Evolutionary conservation across 331 rosid species (phyloP).

Genomic region (Rhamnella rubrinervis): DNA sequence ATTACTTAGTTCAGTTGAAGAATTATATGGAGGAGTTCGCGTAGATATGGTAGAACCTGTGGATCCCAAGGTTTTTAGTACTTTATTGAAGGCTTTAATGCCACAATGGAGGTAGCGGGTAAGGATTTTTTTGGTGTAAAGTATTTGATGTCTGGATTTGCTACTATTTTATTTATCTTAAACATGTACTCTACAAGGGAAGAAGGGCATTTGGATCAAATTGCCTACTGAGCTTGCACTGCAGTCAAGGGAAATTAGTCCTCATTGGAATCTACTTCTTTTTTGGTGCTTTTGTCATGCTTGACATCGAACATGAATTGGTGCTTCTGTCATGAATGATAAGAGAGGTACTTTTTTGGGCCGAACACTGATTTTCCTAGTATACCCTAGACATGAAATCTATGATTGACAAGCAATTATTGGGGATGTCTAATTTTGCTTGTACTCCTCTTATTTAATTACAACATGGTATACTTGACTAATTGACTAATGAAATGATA

Average conservation of each 20-base stretch:
- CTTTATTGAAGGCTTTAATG: constrained; percentile 49
- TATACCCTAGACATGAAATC: constrained; percentile 5
- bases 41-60: constrained; percentile 49
- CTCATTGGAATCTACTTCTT: neutral
- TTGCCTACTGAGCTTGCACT: constrained; percentile 46
- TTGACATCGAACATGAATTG: constrained; percentile 69
- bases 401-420: neutral
- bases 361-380: neutral
- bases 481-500: neutral
- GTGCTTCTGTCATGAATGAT: constrained; percentile 74
- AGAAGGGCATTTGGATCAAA: constrained; percentile 84
- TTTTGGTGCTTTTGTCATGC: constrained; percentile 32
- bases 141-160: constrained; percentile 7
- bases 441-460: neutral
- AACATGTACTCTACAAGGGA: constrained; percentile 43
- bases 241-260: constrained; percentile 60
- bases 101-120: constrained; percentile 68
- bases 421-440: neutral
- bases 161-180: too few species aligned
- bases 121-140: neutral
- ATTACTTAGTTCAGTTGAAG: constrained; percentile 48
- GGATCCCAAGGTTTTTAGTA: constrained; percentile 45
- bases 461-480: neutral
- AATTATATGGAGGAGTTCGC: constrained; percentile 64
- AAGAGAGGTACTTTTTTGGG: constrained; percentile 40